Base-by-base conservation (phyloP, 1,139 yeast genomes). In the Saccharomycopsis hybrid region DNA sequence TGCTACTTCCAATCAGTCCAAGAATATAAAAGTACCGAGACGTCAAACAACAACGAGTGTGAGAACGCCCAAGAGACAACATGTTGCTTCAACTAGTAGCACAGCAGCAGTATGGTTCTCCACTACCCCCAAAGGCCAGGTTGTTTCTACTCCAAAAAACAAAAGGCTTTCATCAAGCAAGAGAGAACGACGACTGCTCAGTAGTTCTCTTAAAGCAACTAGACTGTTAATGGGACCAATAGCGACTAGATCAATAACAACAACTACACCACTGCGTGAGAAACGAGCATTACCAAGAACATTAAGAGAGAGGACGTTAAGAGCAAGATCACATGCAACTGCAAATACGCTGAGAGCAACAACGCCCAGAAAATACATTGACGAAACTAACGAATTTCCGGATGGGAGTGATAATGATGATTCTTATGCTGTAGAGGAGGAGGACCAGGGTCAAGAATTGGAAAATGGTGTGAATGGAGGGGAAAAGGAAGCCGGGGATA, bases 141-240 rank as follows among this genome's bases (percentile, higher is more conserved):
- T 31, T 9, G 3, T 30, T 18, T 41, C 43, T 13, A 30, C 43
- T 27, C 40, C 43, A 13, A 41, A 27, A 11, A n/a, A 37, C 8
- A n/a, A n/a, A n/a, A 24, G 25, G 24, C 38, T 44, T 27, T 44
- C 42, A 9, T 36, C 47, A 25, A 36, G 42, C 25, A 13, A 40
- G 29, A 27, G 25, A 18, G 13, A 29, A 2, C 9, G 47, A 27
- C 35, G 18, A 36, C 36, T 42, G 8, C 29, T 44, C n/a, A 44
- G 31, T 11, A 37, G 28, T 37, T 44, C 47, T 29, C 25, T 44
- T 7, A 35, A 44, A 7, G 9, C n/a, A 5, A 32, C 47, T 8
- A 44, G 36, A 31, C 24, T n/a, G 24, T 29, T 44, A 5, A 37
- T 44, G 28, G 29, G 36, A 37, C 11, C 36, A 11, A 3, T 24